Percentiles rank a stretch among this genome's conserved stretches.
These are phyloP conservation scores for Pichia sp. DNA, from an alignment of 1,139 yeast species.

Conservation along the genomic window DNA sequence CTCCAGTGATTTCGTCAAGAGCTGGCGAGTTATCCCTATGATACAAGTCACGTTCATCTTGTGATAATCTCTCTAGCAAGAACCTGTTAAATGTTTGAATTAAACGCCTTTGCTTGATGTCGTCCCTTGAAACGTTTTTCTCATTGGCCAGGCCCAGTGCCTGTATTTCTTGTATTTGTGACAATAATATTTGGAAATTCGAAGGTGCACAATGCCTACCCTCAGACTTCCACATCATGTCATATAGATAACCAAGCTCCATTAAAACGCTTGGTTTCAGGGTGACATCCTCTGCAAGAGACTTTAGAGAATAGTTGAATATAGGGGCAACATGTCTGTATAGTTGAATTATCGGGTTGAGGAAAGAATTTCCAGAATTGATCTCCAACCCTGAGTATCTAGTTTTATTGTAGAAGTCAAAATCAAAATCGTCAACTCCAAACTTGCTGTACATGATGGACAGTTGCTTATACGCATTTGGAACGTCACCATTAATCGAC, in stretches of 20 bases:
- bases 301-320: constrained; percentile 54
- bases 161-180: constrained; percentile 39
- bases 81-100: constrained; percentile 55
- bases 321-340: constrained; percentile 71
- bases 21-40: constrained; percentile 15
- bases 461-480: constrained; percentile 68
- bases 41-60: constrained; percentile 38
- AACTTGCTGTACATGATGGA: constrained; percentile 81
- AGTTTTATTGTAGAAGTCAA: constrained; percentile 73
- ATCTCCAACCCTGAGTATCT: constrained; percentile 81
- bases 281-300: constrained; percentile 53
- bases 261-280: constrained; percentile 54
- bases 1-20: constrained; percentile 35
- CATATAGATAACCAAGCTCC: constrained; percentile 83
- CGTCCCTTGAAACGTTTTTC: constrained; percentile 31
- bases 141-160: constrained; percentile 46
- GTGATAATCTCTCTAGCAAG: constrained; percentile 41
- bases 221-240: constrained; percentile 79
- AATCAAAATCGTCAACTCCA: constrained; percentile 94
- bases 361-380: constrained; percentile 73
- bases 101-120: constrained; percentile 28
- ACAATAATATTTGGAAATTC: constrained; percentile 54
- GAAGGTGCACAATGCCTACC: constrained; percentile 67
- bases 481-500: constrained; percentile 34
- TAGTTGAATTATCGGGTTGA: constrained; percentile 76